Evolutionary conservation across 2,329 filamentous ascomycete genomes (phyloP).

Genomic region (Nothophaeocryptopus gaeumannii): DNA sequence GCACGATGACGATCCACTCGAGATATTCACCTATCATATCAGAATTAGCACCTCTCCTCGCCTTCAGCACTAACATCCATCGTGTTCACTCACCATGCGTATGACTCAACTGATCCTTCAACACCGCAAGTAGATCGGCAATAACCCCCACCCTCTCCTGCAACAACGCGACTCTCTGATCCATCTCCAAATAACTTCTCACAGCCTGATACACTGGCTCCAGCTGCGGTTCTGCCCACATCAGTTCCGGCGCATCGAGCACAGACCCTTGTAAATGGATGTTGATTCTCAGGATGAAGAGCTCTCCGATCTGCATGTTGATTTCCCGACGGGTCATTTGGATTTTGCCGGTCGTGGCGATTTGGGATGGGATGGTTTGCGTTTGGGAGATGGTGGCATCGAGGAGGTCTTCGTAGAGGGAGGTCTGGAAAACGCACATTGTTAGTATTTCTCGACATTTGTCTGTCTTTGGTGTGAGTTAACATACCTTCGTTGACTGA

Average conservation of each 20-base stretch:
- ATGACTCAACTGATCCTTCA: slow-evolving; percentile 94
- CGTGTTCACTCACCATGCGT: slow-evolving; percentile 71
- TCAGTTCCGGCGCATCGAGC: slow-evolving; percentile 92
- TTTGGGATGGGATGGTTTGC: slow-evolving; percentile 88
- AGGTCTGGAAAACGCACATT: slow-evolving; percentile 60
- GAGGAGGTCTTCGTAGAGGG: slow-evolving; percentile 91
- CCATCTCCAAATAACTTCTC: slow-evolving; percentile 94
- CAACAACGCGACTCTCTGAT: slow-evolving; percentile 83
- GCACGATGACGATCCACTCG: slow-evolving; percentile 72
- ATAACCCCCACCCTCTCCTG: slow-evolving; percentile 92
- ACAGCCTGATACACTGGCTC: slow-evolving; percentile 97
- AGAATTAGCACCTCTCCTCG: background rate
- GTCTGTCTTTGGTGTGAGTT: too few species aligned
- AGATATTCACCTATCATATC: slow-evolving; percentile 43
- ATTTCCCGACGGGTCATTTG: slow-evolving; percentile 83
- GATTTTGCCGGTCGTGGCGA: slow-evolving; percentile 89
- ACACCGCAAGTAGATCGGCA: slow-evolving; percentile 82
- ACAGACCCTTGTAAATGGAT: slow-evolving; percentile 97
- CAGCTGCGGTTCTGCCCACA: slow-evolving; percentile 96
- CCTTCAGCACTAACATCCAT: background rate
- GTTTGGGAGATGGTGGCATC: slow-evolving; percentile 90
- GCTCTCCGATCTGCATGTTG: slow-evolving; percentile 98
- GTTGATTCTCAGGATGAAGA: slow-evolving; percentile 96
- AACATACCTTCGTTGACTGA: slow-evolving; percentile 83
- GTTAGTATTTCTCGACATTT: background rate